Evolutionary conservation across 2,329 filamentous ascomycete species (phyloP).

Genomic region (Colletotrichum liriopes): DNA sequence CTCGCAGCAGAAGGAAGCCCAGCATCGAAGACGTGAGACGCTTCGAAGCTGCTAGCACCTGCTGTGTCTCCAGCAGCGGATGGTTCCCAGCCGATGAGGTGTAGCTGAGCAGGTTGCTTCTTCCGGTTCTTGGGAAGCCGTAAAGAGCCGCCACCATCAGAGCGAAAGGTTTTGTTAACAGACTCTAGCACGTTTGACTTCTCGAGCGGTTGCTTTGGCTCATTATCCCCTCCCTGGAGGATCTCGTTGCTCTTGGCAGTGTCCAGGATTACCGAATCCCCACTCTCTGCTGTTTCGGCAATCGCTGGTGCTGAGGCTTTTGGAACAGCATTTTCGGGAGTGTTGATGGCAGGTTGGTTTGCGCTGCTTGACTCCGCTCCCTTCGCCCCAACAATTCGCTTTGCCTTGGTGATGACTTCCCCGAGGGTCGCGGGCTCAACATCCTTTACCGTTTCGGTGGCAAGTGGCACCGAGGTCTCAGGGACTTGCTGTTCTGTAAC

Average conservation of each 20-base stretch:
- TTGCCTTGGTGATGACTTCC: not conserved
- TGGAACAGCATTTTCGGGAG: not conserved
- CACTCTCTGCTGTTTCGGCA: not conserved
- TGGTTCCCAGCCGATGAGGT: not conserved
- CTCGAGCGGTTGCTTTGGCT: not conserved
- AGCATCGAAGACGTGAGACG: not conserved
- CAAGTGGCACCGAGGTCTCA: not conserved
- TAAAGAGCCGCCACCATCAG: slow-evolving; percentile 53
- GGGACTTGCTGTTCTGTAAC: not conserved
- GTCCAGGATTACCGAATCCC: not conserved
- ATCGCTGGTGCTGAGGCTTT: not conserved
- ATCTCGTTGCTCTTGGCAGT: not conserved
- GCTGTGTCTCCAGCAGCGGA: not conserved
- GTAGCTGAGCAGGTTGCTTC: slow-evolving; percentile 30
- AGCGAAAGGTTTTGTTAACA: slow-evolving; percentile 46
- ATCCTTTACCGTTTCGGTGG: not conserved
- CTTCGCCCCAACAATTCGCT: not conserved
- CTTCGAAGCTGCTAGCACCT: not conserved
- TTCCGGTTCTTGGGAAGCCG: slow-evolving; percentile 51
- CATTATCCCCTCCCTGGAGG: not conserved
- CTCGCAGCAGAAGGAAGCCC: slow-evolving; percentile 17
- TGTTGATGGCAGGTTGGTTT: not conserved
- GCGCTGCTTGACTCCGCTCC: not conserved
- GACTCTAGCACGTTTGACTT: slow-evolving; percentile 1
- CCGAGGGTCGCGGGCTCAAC: not conserved